Evolutionary conservation across 352 stramenopile species (phyloP).

Genomic region (Pythium guiyangense): DNA sequence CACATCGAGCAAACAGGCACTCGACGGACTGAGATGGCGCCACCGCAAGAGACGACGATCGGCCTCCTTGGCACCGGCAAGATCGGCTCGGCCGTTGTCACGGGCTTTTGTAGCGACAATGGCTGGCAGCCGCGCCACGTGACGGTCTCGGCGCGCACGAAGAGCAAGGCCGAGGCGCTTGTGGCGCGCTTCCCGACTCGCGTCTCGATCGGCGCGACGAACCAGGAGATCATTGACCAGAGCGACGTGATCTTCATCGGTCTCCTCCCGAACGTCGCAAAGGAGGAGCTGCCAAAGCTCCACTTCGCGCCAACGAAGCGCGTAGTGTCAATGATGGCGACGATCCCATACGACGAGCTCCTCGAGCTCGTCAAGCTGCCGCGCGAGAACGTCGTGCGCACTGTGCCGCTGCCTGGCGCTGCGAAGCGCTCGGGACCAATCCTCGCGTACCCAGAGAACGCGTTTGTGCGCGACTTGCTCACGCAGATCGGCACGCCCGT

Average conservation of each 20-base stretch:
- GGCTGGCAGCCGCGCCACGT: conserved; percentile 77
- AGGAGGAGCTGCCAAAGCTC: conserved; percentile 64
- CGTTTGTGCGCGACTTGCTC: conserved; percentile 61
- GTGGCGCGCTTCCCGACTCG: conserved; percentile 58
- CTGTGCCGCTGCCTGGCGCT: conserved; percentile 65
- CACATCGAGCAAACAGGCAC: too few species aligned
- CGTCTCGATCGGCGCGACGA: conserved; percentile 58
- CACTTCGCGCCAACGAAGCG: conserved; percentile 53
- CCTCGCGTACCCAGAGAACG: conserved; percentile 72
- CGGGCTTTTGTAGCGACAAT: conserved; percentile 72
- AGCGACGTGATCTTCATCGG: conserved; percentile 83
- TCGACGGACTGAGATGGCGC: too few species aligned
- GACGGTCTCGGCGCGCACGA: conserved; percentile 62
- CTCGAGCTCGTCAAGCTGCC: conserved; percentile 64
- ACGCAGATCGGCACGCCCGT: conserved; percentile 78
- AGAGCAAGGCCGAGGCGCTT: conserved; percentile 74
- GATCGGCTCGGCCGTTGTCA: conserved; percentile 81
- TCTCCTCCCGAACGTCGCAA: conserved; percentile 66
- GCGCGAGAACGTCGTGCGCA: conserved; percentile 70
- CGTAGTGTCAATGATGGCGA: conserved; percentile 88
- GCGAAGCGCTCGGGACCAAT: conserved; percentile 78
- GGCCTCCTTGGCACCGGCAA: conserved; percentile 83
- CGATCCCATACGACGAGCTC: conserved; percentile 83
- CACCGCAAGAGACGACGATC: conserved; percentile 49
- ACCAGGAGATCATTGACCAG: conserved; percentile 82